Conservation (phyloP, 768 basidiomycete genomes). For the Rubroboletus satanas region DNA sequence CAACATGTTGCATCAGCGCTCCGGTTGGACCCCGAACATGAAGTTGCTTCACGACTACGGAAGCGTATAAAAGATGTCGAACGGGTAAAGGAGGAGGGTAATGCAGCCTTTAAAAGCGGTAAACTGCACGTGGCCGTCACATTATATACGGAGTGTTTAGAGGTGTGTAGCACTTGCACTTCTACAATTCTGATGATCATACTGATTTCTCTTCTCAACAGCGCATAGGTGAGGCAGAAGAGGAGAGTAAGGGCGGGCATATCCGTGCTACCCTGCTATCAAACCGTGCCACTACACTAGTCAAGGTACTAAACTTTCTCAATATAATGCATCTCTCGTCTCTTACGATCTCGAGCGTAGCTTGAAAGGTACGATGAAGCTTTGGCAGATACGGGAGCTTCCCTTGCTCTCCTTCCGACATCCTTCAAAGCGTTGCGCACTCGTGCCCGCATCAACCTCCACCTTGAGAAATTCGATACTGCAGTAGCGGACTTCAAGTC, state of each 20-base stretch:
- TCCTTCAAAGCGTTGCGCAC: constrained; percentile 88
- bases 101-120: constrained; percentile 64
- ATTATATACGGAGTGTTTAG: constrained; percentile 70
- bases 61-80: constrained; percentile 83
- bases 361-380: constrained; percentile 65
- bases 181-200: not conserved
- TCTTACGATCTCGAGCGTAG: constrained; percentile 35
- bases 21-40: constrained; percentile 73
- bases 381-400: constrained; percentile 64
- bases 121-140: constrained; percentile 58
- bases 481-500: constrained; percentile 72
- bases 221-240: constrained; percentile 62
- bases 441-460: constrained; percentile 73
- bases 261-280: constrained; percentile 77
- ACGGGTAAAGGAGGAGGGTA: constrained; percentile 81
- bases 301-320: constrained; percentile 49
- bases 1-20: constrained; percentile 71
- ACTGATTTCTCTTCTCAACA: constrained; percentile 24
- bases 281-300: constrained; percentile 77
- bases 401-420: constrained; percentile 55
- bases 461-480: constrained; percentile 70
- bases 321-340: not conserved
- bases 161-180: constrained; percentile 37
- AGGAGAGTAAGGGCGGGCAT: constrained; percentile 76
- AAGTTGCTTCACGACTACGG: constrained; percentile 63